Base-by-base conservation (phyloP, 2,329 filamentous ascomycete species). In the Sclerotinia spermophila region DNA sequence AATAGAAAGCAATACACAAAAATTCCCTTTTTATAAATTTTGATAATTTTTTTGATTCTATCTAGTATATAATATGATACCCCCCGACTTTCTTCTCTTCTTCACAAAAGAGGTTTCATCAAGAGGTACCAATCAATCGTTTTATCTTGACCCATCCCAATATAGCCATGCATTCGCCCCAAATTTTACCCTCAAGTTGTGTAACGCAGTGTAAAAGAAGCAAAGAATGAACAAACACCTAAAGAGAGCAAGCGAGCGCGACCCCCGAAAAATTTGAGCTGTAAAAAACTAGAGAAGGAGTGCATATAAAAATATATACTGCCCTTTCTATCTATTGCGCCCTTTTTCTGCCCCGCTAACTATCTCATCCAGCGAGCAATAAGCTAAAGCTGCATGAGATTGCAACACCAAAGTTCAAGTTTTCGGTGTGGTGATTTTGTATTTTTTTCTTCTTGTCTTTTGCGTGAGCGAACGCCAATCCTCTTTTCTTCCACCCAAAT, bases 381-480 rank as follows among this genome's bases (percentile, higher is more conserved):
- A 48, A 48, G 48, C 48, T 53, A 53, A 27, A 60, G 35, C 35
- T 27, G 58, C 24, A 62, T 45, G 27, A 33, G 27, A 45, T 33
- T 33, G 33, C n/a, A 40, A 27, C 40, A 65, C 61, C 61, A 65
- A 65, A 65, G n/a, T 65, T 7, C 40, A 40, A 3, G 24, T 21
- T 65, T 65, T 48, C n/a, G 30, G 44, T 51, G 3, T 51, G 44
- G 33, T 51, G 11, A 51, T 21, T 38, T 27, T 53, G 24, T 53
- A 53, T 21, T 65, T 56, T 56, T 65, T 44, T 19, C n/a, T 48
- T 42, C 42, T 51, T 62, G 15, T 55, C 40, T 69, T 64, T 33
- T 69, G 67, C 67, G 59, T 69, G 67, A 69, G 59, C 67, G 24
- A 69, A 65, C 55, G 55, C 59, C 48, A 56, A 65, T 30, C 48